Conservation (phyloP, 768 basidiomycete species). For the Kwoniella pini region DNA sequence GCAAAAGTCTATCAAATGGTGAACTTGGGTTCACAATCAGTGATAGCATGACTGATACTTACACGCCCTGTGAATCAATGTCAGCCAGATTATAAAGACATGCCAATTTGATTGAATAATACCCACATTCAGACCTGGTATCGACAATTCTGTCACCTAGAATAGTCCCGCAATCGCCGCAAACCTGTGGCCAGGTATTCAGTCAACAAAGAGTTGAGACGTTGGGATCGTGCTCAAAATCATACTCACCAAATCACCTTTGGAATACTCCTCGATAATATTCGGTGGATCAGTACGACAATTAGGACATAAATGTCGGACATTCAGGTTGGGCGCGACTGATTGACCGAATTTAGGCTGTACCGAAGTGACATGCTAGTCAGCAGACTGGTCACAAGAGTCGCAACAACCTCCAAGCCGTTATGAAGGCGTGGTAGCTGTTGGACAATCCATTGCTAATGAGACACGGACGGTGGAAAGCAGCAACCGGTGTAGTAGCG, state of each 20-base stretch:
- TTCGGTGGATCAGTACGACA: slow-evolving; percentile 90
- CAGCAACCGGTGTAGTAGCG: no score
- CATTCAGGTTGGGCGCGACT: slow-evolving; percentile 50
- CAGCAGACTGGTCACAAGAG: not conserved
- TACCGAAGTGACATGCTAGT: not conserved
- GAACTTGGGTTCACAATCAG: not conserved
- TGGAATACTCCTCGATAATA: slow-evolving; percentile 96
- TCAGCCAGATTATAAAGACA: not conserved
- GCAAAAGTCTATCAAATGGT: slow-evolving; percentile 80
- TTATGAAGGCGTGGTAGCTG: no score
- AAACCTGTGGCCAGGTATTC: slow-evolving; percentile 38
- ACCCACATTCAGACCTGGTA: slow-evolving; percentile 86
- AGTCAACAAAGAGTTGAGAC: no score
- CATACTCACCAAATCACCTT: slow-evolving; percentile 89
- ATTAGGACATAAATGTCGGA: slow-evolving; percentile 77
- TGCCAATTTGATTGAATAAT: not conserved
- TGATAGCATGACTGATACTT: slow-evolving; percentile 10
- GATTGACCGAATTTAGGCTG: slow-evolving; percentile 49
- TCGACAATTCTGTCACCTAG: slow-evolving; percentile 95
- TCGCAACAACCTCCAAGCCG: no score
- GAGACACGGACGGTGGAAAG: no score
- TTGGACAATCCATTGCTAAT: no score
- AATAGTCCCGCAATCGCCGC: slow-evolving; percentile 66
- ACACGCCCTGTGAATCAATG: slow-evolving; percentile 35
- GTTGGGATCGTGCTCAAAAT: no score